Evolutionary conservation across 2,329 filamentous ascomycete genomes (phyloP).

Genomic region (Alternaria brassicae): DNA sequence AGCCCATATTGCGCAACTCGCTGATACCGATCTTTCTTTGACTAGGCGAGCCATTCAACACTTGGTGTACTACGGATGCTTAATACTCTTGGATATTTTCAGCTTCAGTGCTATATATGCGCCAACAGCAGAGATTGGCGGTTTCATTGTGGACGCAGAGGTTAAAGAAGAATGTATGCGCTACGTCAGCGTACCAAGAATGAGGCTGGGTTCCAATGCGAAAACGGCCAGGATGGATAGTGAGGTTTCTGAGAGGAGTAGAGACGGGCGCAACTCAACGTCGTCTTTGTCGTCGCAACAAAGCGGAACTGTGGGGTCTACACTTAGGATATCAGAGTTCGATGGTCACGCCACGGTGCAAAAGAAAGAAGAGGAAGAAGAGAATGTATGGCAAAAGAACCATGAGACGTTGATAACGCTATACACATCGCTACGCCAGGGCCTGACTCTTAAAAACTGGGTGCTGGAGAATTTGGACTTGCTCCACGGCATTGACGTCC

Average conservation of each 20-base stretch:
- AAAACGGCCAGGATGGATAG: conserved; percentile 23
- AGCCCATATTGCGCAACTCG: conserved; percentile 81
- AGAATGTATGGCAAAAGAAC: conserved; percentile 28
- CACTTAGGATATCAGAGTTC: conserved; percentile 23
- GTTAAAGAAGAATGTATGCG: conserved; percentile 86
- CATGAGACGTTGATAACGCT: conserved; percentile 71
- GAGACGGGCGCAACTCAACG: conserved; percentile 30
- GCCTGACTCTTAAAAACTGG: conserved; percentile 87
- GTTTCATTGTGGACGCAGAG: conserved; percentile 77
- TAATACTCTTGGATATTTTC: conserved; percentile 92
- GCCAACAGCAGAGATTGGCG: conserved; percentile 76
- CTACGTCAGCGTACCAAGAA: conserved; percentile 68
- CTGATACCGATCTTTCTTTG: conserved; percentile 85
- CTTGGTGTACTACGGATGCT: conserved; percentile 89
- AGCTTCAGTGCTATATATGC: conserved; percentile 93
- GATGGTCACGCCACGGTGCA: conserved; percentile 14
- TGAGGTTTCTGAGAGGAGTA: conserved; percentile 27
- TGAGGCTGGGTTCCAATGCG: conserved; percentile 25
- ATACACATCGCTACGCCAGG: conserved; percentile 84
- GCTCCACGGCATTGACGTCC: conserved; percentile 80
- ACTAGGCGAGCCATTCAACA: conserved; percentile 87
- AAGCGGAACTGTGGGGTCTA: conserved; percentile 23
- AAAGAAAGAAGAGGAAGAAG: conserved; percentile 10
- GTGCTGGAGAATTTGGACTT: conserved; percentile 75
- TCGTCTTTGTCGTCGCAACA: conserved; percentile 33